Percentiles rank a stretch among this genome's conserved stretches.
These are phyloP conservation scores for Leavenworthia alabamica DNA, from an alignment of 345 rosid genomes.

Conservation along the genomic window DNA sequence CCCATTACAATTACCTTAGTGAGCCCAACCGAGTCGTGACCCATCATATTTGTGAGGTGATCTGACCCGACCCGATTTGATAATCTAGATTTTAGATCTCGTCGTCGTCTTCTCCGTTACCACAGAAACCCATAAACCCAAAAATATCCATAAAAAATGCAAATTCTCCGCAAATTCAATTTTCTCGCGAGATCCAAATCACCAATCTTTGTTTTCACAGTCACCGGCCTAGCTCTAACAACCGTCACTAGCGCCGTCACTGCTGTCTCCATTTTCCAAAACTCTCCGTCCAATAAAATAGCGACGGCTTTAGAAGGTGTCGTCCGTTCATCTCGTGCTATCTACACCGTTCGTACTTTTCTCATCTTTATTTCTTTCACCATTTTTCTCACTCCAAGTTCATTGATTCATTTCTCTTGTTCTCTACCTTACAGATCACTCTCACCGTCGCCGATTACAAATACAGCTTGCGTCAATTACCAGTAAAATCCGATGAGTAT, in stretches of 20 bases:
- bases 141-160: constrained; percentile 7
- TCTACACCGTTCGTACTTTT: constrained; percentile 35
- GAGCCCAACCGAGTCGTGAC: background rate
- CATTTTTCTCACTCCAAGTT: background rate
- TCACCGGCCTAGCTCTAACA: constrained; percentile 41
- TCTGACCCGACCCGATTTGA: background rate
- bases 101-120: constrained; percentile 12
- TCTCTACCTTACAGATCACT: constrained; percentile 42
- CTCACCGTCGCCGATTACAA: constrained; percentile 61
- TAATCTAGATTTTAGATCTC: background rate
- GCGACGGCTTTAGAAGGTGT: constrained; percentile 35
- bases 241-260: constrained; percentile 8
- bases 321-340: constrained; percentile 56
- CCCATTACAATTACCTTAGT: background rate
- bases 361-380: background rate
- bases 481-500: constrained; percentile 46
- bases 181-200: constrained; percentile 37
- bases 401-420: background rate
- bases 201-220: constrained; percentile 28
- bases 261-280: constrained; percentile 17
- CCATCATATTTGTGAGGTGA: background rate
- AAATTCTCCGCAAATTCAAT: constrained; percentile 25
- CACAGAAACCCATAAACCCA: background rate
- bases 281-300: constrained; percentile 27
- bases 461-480: constrained; percentile 40